Base-by-base conservation (phyloP, 441 rosid genomes). In the Aquilaria agallochum region DNA sequence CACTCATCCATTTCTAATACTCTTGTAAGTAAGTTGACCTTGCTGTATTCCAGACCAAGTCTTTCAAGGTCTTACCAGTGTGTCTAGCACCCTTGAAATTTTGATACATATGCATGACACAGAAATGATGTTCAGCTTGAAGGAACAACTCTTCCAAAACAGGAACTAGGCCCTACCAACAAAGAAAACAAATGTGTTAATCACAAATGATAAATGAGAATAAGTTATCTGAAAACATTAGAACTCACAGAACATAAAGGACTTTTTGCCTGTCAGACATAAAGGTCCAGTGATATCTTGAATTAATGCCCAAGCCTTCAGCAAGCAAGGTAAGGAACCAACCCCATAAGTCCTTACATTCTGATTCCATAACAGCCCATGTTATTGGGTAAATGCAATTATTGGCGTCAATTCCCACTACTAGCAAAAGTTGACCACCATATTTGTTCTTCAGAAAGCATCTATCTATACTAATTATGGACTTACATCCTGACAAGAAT, bases 331-430 rank as follows among this genome's bases (percentile, higher is more conserved):
- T 9, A 0, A 48, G 11, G 11, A 48, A 48, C 11, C 51, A 48
- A 3, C 9, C 51, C 51, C 51, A 48, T 0, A 3, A 48, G n/a
- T 3, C 51, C 3, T 48, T 48, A 48, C 3, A 10, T 9, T 48
- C 51, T 7, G 31, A 20, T 12, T 53, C 44, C 1, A 53, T 9
- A 27, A 63, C 3, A 5, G 9, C 59, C 52, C 42, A 52, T 2
- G 52, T 9, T 3, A 63, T 54, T 0, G 13, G 58, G 46, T 36
- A 63, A 7, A 42, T 12, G 1, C 11, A 5, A 11, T 31, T 14
- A 7, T 53, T 64, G 5, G 32, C 61, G 44, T 64, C 55, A 5
- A 12, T 64, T 2, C 55, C 50, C 9, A 64, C 7, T 4, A 32
- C 61, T 11, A 2, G 2, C 9, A 55, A n/a, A 0, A 64, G 5